Conservation (phyloP, 805 yeast species). For the Lipomyces mesembrius region DNA sequence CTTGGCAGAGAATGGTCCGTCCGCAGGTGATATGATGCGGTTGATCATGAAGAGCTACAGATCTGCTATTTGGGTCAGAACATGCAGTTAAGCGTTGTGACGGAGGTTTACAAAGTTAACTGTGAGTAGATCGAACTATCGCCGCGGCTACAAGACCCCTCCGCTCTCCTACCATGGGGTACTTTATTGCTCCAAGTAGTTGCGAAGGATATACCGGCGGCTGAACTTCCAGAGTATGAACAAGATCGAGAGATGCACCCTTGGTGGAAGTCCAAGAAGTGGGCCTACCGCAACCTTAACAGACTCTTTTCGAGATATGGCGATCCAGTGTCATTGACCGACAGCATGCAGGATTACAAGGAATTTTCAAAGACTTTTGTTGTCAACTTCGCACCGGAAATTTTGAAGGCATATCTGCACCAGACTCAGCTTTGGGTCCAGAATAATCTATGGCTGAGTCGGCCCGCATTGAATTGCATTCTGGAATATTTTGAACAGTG, state of each 20-base stretch:
- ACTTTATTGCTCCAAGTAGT: constrained; percentile 73
- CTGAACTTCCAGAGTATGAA: constrained; percentile 56
- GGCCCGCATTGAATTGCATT: constrained; percentile 65
- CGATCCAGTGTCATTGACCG: constrained; percentile 26
- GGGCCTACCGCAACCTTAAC: constrained; percentile 81
- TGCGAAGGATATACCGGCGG: constrained; percentile 60
- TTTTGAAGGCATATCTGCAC: constrained; percentile 64
- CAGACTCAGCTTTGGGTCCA: constrained; percentile 77
- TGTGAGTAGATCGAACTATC: constrained; percentile 66
- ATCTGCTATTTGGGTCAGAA: constrained; percentile 57
- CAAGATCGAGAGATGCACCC: constrained; percentile 59
- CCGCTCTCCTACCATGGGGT: constrained; percentile 68
- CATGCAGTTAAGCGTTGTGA: background rate
- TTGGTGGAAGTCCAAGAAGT: constrained; percentile 80
- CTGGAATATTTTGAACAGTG: constrained; percentile 31
- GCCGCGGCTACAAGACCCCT: constrained; percentile 58
- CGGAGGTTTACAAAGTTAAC: background rate
- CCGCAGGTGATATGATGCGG: constrained; percentile 74
- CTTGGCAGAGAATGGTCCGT: constrained; percentile 49
- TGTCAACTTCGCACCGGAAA: constrained; percentile 69
- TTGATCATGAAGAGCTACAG: constrained; percentile 76
- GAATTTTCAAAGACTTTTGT: constrained; percentile 62
- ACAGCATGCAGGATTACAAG: constrained; percentile 55
- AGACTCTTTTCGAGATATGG: constrained; percentile 59
- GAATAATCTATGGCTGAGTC: constrained; percentile 68